Conservation (phyloP, 352 stramenopile genomes). For the Globisporangium heterothallicum region DNA sequence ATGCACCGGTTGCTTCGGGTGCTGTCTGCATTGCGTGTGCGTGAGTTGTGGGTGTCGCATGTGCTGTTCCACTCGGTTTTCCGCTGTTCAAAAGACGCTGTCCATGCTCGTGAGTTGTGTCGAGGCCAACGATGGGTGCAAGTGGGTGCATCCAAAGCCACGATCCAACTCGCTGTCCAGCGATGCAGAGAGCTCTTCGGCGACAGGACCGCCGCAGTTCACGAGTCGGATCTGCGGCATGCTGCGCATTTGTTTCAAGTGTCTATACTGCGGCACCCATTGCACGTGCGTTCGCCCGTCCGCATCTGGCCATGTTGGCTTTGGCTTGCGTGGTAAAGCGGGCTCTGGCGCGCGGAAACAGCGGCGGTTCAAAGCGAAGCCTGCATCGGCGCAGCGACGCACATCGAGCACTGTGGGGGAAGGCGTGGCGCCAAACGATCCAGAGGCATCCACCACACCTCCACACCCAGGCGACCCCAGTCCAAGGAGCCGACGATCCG, state of each 20-base stretch:
- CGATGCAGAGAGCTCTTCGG: not conserved
- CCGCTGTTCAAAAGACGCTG: conserved; percentile 59
- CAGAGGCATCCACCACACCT: no score
- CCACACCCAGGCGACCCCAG: no score
- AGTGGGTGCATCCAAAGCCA: conserved; percentile 29
- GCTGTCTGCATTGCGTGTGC: conserved; percentile 68
- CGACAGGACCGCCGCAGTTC: not conserved
- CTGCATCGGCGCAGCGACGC: conserved; percentile 21
- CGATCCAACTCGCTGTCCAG: conserved; percentile 5
- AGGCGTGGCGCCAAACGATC: not conserved
- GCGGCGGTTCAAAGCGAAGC: conserved; percentile 36
- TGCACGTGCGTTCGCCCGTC: conserved; percentile 25
- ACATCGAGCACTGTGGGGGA: conserved; percentile 5
- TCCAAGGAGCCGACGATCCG: not conserved
- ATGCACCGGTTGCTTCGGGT: conserved; percentile 58
- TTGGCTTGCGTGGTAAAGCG: conserved; percentile 12
- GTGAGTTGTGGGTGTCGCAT: conserved; percentile 66
- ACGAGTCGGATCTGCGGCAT: conserved; percentile 24
- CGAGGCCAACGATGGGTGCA: conserved; percentile 54
- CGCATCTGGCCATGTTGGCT: not conserved
- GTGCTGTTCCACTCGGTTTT: conserved; percentile 53
- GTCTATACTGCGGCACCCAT: conserved; percentile 33
- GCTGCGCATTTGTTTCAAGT: conserved; percentile 30
- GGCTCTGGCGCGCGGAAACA: conserved; percentile 19
- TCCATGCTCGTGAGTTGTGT: conserved; percentile 46